Conservation (phyloP, 2,329 filamentous ascomycete species). For the Fusarium sp. region DNA sequence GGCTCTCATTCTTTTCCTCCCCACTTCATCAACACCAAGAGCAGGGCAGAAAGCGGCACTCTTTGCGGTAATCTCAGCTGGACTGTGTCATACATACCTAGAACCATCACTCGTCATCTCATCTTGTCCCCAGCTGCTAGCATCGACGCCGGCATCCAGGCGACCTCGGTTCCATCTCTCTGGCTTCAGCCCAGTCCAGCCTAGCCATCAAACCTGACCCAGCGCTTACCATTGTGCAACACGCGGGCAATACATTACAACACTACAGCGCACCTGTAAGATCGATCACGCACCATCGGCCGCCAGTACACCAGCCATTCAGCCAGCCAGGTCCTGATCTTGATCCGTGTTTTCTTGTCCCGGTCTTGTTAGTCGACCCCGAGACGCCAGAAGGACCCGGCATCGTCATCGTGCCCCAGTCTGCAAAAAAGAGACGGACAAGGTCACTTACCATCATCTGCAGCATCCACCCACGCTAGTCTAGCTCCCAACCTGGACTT, state of each 20-base stretch:
- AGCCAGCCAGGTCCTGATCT: conserved; percentile 32
- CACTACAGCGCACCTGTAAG: background rate
- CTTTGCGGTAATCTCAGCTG: conserved; percentile 41
- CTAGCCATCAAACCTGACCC: conserved; percentile 17
- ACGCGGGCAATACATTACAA: background rate
- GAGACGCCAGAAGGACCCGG: conserved; percentile 32
- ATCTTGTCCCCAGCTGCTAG: conserved; percentile 20
- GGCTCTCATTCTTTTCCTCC: conserved; percentile 32
- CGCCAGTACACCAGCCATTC: conserved; percentile 9
- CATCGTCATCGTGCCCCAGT: conserved; percentile 42
- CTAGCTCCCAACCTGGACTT: conserved; percentile 36
- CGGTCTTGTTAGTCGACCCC: conserved; percentile 23
- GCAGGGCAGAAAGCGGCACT: conserved; percentile 28
- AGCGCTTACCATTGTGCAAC: conserved; percentile 7
- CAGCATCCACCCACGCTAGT: conserved; percentile 36
- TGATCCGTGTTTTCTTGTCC: conserved; percentile 38
- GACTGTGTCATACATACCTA: conserved; percentile 32
- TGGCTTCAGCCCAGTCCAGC: conserved; percentile 21
- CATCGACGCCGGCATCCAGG: conserved; percentile 21
- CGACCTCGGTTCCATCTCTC: conserved; percentile 6
- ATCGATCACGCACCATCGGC: conserved; percentile 25
- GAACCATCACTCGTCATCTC: conserved; percentile 24
- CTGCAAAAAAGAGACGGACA: conserved; percentile 17
- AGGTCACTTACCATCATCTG: conserved; percentile 6
- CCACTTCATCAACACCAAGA: conserved; percentile 27